phyloP scores from a whole-genome alignment of 306 rosid genomes.

The Sindora glabra region DNA sequence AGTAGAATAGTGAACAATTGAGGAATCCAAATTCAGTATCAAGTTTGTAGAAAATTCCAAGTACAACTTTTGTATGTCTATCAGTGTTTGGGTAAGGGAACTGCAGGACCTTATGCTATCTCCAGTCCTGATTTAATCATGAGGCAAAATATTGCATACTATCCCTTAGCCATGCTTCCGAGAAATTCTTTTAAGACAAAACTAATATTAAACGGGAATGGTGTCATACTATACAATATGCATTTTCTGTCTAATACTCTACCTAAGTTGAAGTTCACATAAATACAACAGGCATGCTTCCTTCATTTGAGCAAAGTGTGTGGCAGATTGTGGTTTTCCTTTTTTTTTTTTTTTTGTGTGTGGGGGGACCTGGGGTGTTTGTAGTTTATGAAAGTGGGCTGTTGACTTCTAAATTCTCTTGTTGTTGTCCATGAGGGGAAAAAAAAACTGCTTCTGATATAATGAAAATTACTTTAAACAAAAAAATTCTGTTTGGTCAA shows the following conservation, averaged over 20 bases:
- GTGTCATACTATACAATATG: not conserved
- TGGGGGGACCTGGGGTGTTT: too few species aligned
- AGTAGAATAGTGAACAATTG: not conserved
- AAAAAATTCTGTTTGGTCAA: too few species aligned
- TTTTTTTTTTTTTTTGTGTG: too few species aligned
- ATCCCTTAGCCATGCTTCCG: not conserved
- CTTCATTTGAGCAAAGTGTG: too few species aligned
- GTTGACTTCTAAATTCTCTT: too few species aligned
- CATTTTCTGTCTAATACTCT: not conserved
- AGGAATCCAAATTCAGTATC: not conserved
- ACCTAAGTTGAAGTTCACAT: not conserved
- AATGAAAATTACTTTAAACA: too few species aligned
- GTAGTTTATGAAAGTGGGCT: too few species aligned
- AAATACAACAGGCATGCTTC: not conserved
- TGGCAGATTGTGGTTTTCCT: too few species aligned
- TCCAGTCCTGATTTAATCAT: too few species aligned
- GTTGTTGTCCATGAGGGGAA: too few species aligned
- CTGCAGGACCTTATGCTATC: too few species aligned
- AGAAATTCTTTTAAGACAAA: not conserved
- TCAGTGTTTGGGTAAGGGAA: not conserved
- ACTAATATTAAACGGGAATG: not conserved
- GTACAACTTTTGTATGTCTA: not conserved
- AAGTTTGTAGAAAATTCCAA: not conserved
- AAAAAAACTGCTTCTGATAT: too few species aligned
- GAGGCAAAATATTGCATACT: not conserved